Percentiles rank a stretch among this genome's conserved stretches.
These are phyloP conservation scores for Abelmoschus esculentus DNA, from an alignment of 345 rosid genomes.

Conservation along the genomic window DNA sequence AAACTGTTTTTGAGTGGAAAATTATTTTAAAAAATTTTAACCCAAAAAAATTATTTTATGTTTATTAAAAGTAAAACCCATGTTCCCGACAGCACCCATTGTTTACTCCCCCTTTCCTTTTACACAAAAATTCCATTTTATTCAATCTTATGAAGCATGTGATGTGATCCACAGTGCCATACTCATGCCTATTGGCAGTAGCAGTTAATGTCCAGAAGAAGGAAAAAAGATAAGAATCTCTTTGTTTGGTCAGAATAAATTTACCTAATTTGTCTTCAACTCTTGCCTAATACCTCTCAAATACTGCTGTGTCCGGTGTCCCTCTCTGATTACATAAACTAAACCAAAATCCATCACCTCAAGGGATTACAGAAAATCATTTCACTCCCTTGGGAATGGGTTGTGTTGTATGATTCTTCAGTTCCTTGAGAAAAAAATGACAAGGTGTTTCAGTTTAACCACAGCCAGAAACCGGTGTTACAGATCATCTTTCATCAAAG, in stretches of 20 bases:
- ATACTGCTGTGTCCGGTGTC: too few relatives aligned
- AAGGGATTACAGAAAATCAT: neutral
- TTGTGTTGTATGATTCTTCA: neutral
- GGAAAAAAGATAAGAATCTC: neutral
- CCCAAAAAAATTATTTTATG: too few relatives aligned
- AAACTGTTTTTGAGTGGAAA: too few relatives aligned
- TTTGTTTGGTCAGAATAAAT: neutral
- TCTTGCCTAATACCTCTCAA: neutral
- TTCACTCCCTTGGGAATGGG: neutral
- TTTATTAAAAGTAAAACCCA: neutral
- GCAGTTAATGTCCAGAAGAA: neutral
- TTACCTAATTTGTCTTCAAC: neutral
- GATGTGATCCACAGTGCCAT: neutral
- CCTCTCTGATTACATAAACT: neutral
- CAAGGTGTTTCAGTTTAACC: slow-evolving; percentile 61
- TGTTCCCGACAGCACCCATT: neutral
- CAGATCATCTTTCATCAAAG: slow-evolving; percentile 34
- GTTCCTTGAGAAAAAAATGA: slow-evolving; percentile 21
- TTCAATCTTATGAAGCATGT: neutral
- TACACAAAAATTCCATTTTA: neutral
- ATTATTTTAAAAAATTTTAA: too few relatives aligned
- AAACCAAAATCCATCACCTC: neutral
- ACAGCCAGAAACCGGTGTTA: slow-evolving; percentile 41
- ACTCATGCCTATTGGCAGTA: neutral
- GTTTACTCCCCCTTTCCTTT: neutral